These are phyloP conservation scores for Tolypocladium cylindrosporum DNA, from an alignment of 2,329 filamentous ascomycete species.

Conservation along the genomic window DNA sequence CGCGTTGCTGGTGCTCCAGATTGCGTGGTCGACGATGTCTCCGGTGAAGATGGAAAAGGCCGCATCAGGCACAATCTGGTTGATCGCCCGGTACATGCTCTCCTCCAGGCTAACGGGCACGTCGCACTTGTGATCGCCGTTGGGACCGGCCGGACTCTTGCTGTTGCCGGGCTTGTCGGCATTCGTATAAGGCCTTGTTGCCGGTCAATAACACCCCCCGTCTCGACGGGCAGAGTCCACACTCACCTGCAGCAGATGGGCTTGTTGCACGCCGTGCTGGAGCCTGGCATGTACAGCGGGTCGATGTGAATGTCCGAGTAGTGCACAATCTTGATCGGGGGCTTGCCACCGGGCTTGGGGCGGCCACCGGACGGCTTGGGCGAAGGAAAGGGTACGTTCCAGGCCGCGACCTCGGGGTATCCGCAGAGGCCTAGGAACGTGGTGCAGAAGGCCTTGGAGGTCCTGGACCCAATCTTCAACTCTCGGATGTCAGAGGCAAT, in stretches of 20 bases:
- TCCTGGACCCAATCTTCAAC: slow-evolving; percentile 36
- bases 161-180: slow-evolving; percentile 37
- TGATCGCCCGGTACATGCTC: slow-evolving; percentile 45
- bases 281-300: slow-evolving; percentile 40
- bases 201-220: slow-evolving; percentile 3
- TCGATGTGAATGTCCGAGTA: slow-evolving; percentile 53
- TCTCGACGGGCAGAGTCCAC: too few species aligned
- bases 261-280: slow-evolving; percentile 45
- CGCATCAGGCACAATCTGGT: slow-evolving; percentile 31
- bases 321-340: slow-evolving; percentile 44
- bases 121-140: slow-evolving; percentile 45
- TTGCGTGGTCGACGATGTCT: slow-evolving; percentile 43
- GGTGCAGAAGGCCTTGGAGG: slow-evolving; percentile 40
- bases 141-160: slow-evolving; percentile 37
- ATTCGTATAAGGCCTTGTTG: slow-evolving; percentile 30
- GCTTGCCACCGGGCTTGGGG: slow-evolving; percentile 30
- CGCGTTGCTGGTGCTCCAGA: slow-evolving; percentile 32
- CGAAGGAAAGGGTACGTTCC: slow-evolving; percentile 32
- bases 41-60: slow-evolving; percentile 50
- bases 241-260: slow-evolving; percentile 47
- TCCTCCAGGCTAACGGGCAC: slow-evolving; percentile 38
- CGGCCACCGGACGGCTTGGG: slow-evolving; percentile 25
- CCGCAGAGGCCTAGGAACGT: slow-evolving; percentile 43
- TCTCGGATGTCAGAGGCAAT: slow-evolving; percentile 37
- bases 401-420: slow-evolving; percentile 33